These are phyloP conservation scores for Gossypium davidsonii DNA, from an alignment of 441 rosid genomes.

Conservation along the genomic window DNA sequence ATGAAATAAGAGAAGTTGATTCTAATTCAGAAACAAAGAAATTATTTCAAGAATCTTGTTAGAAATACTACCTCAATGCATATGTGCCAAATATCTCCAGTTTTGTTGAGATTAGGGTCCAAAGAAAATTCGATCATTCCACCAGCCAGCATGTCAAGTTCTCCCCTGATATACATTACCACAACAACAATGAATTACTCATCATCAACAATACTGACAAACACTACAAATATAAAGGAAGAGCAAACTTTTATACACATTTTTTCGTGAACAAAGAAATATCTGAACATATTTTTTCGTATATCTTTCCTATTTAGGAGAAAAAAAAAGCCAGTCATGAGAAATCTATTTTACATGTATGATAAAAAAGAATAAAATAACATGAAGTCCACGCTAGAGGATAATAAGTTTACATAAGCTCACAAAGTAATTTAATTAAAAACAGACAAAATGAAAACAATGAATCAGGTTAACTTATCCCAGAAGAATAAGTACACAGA, in stretches of 20 bases:
- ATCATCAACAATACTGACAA: constrained; percentile 7
- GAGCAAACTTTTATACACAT: neutral
- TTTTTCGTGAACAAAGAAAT: neutral
- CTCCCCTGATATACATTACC: constrained; percentile 23
- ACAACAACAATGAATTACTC: constrained; percentile 11
- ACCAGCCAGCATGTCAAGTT: constrained; percentile 25
- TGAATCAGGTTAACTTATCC: neutral
- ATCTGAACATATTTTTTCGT: neutral
- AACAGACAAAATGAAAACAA: neutral
- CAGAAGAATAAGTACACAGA: neutral
- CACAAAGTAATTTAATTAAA: neutral
- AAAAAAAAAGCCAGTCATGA: neutral
- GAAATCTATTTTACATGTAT: neutral
- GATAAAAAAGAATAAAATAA: neutral
- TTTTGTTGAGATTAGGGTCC: constrained; percentile 47
- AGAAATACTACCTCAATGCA: constrained; percentile 57
- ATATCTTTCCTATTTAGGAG: neutral
- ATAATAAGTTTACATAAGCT: neutral
- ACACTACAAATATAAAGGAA: neutral
- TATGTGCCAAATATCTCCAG: constrained; percentile 91
- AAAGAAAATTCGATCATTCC: constrained; percentile 41
- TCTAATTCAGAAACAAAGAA: neutral
- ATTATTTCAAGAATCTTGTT: constrained; percentile 2
- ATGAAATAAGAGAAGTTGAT: neutral
- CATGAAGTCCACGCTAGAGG: neutral